Conservation (phyloP, 2,329 filamentous ascomycete species). For the Eurotiales sp. region DNA sequence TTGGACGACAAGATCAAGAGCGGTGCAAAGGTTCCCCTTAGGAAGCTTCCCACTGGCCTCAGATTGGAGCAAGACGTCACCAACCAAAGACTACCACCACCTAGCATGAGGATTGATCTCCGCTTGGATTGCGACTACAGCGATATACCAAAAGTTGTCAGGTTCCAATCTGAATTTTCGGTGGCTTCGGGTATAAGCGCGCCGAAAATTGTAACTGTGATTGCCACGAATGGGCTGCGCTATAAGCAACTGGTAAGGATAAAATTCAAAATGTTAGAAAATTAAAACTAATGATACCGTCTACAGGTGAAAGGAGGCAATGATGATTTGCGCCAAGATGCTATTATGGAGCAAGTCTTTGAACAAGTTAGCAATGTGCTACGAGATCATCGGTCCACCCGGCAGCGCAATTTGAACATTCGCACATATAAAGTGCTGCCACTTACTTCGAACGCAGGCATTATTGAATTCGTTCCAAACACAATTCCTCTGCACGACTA, state of each 20-base stretch:
- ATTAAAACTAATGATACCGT: slow-evolving; percentile 10
- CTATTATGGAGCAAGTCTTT: slow-evolving; percentile 99
- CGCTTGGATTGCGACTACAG: slow-evolving; percentile 71
- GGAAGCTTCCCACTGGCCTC: slow-evolving; percentile 60
- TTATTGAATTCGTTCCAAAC: slow-evolving; percentile 96
- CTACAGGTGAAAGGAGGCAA: slow-evolving; percentile 81
- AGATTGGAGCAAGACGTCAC: slow-evolving; percentile 61
- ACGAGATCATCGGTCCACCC: slow-evolving; percentile 78
- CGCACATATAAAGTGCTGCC: slow-evolving; percentile 97
- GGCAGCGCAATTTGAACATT: slow-evolving; percentile 83
- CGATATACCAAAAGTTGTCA: slow-evolving; percentile 67
- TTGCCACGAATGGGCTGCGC: slow-evolving; percentile 70
- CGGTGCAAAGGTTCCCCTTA: slow-evolving; percentile 60
- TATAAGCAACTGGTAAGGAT: slow-evolving; percentile 75
- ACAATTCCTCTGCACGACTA: slow-evolving; percentile 91
- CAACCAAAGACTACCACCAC: slow-evolving; percentile 72
- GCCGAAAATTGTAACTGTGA: slow-evolving; percentile 84
- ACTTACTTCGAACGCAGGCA: slow-evolving; percentile 74
- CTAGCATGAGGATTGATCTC: slow-evolving; percentile 80
- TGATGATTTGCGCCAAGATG: slow-evolving; percentile 93
- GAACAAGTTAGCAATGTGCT: slow-evolving; percentile 89
- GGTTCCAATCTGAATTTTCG: slow-evolving; percentile 70
- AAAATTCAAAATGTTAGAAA: too few species aligned
- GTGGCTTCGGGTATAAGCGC: slow-evolving; percentile 89
- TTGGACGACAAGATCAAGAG: slow-evolving; percentile 62